A percentile compares a stretch with the other conserved stretches of the same genome.
Conservation (phyloP, 345 rosid genomes). For the Schrenkiella parvula region DNA sequence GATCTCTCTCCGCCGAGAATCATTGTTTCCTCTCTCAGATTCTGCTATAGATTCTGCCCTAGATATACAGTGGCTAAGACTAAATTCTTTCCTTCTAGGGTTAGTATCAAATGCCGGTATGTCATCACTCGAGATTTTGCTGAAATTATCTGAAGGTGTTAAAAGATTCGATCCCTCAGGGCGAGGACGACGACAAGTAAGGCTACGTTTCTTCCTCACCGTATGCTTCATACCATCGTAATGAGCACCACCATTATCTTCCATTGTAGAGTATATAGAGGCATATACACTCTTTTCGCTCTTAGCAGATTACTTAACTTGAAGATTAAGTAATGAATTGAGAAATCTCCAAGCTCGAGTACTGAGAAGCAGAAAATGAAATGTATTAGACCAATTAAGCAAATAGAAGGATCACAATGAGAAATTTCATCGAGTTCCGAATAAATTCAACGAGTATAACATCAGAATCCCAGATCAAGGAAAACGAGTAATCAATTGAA, state of each 20-base stretch:
- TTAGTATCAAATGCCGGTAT: slow-evolving; percentile 43
- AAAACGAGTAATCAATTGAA: background rate
- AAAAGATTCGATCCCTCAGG: slow-evolving; percentile 41
- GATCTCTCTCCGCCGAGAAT: slow-evolving; percentile 35
- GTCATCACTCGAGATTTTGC: slow-evolving; percentile 71
- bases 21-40: slow-evolving; percentile 39
- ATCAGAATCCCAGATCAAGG: background rate
- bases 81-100: slow-evolving; percentile 61
- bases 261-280: slow-evolving; percentile 40
- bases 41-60: slow-evolving; percentile 40
- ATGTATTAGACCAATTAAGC: background rate
- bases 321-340: background rate
- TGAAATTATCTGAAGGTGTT: slow-evolving; percentile 40
- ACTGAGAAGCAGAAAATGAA: slow-evolving; percentile 7
- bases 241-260: slow-evolving; percentile 36
- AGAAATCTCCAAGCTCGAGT: background rate
- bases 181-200: slow-evolving; percentile 57
- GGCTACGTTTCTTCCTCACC: slow-evolving; percentile 73
- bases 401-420: background rate
- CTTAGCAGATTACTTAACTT: background rate
- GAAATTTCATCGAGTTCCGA: background rate
- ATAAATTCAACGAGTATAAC: background rate
- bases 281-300: background rate
- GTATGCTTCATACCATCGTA: slow-evolving; percentile 41
- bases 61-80: slow-evolving; percentile 57